A percentile compares a stretch with the other conserved stretches of the same genome.
phyloP scores from a whole-genome alignment of 192 early-diverging fungal species.

The Martensiomyces pterosporus region DNA sequence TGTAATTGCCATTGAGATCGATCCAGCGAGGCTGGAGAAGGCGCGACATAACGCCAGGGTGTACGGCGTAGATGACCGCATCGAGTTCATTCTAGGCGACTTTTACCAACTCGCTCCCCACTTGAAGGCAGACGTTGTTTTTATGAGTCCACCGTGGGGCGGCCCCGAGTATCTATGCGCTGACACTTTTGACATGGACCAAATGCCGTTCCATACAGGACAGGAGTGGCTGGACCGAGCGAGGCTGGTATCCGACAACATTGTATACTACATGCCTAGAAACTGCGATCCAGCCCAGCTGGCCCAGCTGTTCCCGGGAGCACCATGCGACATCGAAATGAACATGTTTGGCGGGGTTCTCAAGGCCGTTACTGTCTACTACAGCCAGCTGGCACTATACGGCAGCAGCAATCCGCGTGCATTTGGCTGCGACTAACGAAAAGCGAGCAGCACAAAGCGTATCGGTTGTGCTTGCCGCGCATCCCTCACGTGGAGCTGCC shows the following conservation, averaged over 20 bases:
- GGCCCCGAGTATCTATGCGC: conserved; percentile 69
- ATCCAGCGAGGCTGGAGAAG: conserved; percentile 70
- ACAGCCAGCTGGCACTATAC: conserved; percentile 59
- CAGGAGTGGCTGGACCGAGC: conserved; percentile 61
- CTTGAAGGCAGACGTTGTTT: conserved; percentile 81
- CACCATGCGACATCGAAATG: conserved; percentile 76
- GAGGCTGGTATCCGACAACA: conserved; percentile 63
- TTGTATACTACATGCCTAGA: conserved; percentile 83
- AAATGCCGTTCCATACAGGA: conserved; percentile 48
- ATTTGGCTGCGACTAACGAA: too few species aligned
- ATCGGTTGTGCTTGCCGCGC: too few species aligned
- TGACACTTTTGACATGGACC: conserved; percentile 26
- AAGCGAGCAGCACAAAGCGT: too few species aligned
- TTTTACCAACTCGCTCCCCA: conserved; percentile 72
- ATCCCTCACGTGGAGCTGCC: too few species aligned
- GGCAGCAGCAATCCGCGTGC: conserved; percentile 17
- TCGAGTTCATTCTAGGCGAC: conserved; percentile 90
- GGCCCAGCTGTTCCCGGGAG: conserved; percentile 51
- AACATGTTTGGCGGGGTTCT: conserved; percentile 62
- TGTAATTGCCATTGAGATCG: conserved; percentile 93
- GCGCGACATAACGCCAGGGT: conserved; percentile 82
- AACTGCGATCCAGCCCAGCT: conserved; percentile 72
- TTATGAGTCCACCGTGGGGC: conserved; percentile 96
- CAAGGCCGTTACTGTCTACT: conserved; percentile 75
- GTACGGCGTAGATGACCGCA: conserved; percentile 88